Base-by-base conservation (phyloP, 108 stramenopile genomes). In the Mediolabrus comicus region DNA sequence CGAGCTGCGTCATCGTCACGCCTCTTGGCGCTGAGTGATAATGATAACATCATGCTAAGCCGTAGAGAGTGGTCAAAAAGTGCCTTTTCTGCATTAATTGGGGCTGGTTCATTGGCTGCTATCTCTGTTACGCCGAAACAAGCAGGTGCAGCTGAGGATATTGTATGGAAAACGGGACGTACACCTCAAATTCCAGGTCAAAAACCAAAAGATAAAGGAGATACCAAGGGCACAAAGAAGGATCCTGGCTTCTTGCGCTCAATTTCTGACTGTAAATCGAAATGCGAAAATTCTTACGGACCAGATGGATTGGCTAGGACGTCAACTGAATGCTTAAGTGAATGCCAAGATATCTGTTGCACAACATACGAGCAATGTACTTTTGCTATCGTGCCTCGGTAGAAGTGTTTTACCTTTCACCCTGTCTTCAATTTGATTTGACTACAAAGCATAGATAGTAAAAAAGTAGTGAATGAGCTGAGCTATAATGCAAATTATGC, bases 341-440 rank as follows among this genome's bases (percentile, higher is more conserved):
- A 85, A 33, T 94, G 93, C 65, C 93, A 94, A 59, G 93, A 94
- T 81, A 87, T 94, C 41, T 89, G 88, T 66, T 94, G 90, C 63
- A 88, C 70, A 52, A 94, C 88, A 1, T 94, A 94, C 62, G 93
- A 94, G 60, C 93, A 94, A 63, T 94, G 87, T 65, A 87, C 86
- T 4, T 87, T 87, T 79, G 75, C 81, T 4, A 87, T 90, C 53
- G 73, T 84, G 34, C 83, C 80, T 31, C 61, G 83, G 13, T 71
- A 58, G 39, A 33, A 33, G 16, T 2, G 16, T 2, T 28, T 33
- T 17, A 13, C 32, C n/a, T 11, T 3, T 1, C 7, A 17, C 1
- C n/a, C n/a, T n/a, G n/a, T n/a, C n/a, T n/a, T n/a, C n/a, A n/a
- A n/a, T n/a, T n/a, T n/a, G n/a, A n/a, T n/a, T n/a, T n/a, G n/a